phyloP scores from a whole-genome alignment of 2,329 filamentous ascomycete genomes.

The Cadophora malorum region DNA sequence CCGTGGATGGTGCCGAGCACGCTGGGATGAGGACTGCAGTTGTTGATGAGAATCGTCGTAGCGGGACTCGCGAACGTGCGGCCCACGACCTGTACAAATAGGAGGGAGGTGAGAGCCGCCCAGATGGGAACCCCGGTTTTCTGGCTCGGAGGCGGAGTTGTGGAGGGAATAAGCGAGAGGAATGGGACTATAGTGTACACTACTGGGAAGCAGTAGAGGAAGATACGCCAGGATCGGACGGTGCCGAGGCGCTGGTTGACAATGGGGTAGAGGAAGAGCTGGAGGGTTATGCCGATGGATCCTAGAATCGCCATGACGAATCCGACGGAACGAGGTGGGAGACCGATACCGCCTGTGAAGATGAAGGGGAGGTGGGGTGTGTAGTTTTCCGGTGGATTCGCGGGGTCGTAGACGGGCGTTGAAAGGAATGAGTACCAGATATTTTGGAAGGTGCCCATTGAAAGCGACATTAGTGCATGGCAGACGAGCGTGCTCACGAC shows the following conservation, averaged over 20 bases:
- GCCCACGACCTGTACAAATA: conserved; percentile 73
- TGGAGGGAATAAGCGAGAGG: conserved; percentile 67
- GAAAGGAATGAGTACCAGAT: conserved; percentile 69
- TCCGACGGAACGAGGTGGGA: conserved; percentile 74
- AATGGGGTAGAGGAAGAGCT: conserved; percentile 73
- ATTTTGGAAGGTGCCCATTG: conserved; percentile 66
- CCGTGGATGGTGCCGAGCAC: conserved; percentile 65
- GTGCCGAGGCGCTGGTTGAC: conserved; percentile 72
- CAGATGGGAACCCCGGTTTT: conserved; percentile 43
- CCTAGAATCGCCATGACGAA: conserved; percentile 80
- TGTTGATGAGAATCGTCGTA: conserved; percentile 66
- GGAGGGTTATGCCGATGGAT: conserved; percentile 74
- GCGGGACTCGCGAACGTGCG: conserved; percentile 71
- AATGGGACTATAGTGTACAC: conserved; percentile 75
- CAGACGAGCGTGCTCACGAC: conserved; percentile 55
- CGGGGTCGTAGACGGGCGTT: conserved; percentile 55
- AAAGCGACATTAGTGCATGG: conserved; percentile 64
- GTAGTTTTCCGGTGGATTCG: conserved; percentile 56
- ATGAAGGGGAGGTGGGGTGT: conserved; percentile 45
- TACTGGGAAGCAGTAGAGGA: conserved; percentile 72
- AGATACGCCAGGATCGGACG: conserved; percentile 70
- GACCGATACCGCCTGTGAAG: conserved; percentile 75
- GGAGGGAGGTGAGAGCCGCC: conserved; percentile 39
- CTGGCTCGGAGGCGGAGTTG: conserved; percentile 38
- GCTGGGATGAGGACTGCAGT: conserved; percentile 63